Base-by-base conservation (phyloP, 306 rosid species). In the Vachellia pachyceras region DNA sequence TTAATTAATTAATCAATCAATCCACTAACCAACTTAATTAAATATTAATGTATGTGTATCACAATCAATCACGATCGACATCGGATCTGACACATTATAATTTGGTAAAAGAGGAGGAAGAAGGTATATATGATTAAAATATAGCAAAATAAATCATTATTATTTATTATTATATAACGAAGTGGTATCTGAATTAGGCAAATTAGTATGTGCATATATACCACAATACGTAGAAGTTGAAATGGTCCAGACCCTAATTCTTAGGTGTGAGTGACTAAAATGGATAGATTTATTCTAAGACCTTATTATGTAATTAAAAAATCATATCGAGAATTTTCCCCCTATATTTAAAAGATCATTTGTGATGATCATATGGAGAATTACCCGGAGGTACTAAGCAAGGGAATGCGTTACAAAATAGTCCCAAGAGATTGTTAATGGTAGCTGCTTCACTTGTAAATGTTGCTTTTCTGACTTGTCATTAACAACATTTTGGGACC, bases 31-130 rank as follows among this genome's bases (percentile, higher is more conserved):
- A n/a, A 20, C 63, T 6, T 20, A 55, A 29, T 55, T 55, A 55
- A 55, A n/a, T 58, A 58, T 58, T 22, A 42, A 18, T 72, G 65
- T 23, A 18, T 72, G 65, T 23, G 58, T 29, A 70, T 44, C 41
- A 41, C 71, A 77, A 68, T 58, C 8, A 64, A 60, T 68, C 64
- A 54, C 70, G 78, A 84, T 87, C 88, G 78, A 72, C 69, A 84
- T 76, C n/a, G 85, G 86, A 87, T 87, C 83, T 76, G 39, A 72
- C 61, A 77, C 55, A 9, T 33, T 79, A 54, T 54, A 44, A 61
- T 65, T 50, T 78, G 75, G 29, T 18, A 65, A 29, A 70, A 29
- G 33, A 0, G 33, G 64, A n/a, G 61, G 72, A 79, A 60, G 50
- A 68, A 18, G 60, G 64, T 77, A 52, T 52, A 52, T 18, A 69